These are phyloP conservation scores for Discostella stelligeroides DNA, from an alignment of 108 stramenopile genomes.

Conservation along the genomic window DNA sequence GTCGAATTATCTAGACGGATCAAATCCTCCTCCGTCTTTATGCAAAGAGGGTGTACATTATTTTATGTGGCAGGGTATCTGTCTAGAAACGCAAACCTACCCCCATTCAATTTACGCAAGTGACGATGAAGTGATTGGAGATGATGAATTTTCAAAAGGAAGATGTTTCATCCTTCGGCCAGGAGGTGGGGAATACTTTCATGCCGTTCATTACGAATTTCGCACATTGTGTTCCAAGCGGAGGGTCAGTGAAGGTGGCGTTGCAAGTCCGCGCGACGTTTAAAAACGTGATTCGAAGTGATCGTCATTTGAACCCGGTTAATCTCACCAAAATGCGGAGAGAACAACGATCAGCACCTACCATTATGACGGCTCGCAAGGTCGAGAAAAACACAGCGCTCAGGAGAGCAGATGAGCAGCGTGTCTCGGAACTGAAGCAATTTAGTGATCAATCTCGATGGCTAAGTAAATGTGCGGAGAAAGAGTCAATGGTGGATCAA, in stretches of 20 bases:
- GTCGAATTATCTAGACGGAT: constrained; percentile 70
- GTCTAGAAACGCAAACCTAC: constrained; percentile 88
- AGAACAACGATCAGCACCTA: constrained; percentile 1
- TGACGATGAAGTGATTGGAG: constrained; percentile 1
- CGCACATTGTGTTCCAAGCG: not conserved
- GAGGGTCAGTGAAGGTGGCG: too few relatives aligned
- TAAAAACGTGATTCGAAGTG: too few relatives aligned
- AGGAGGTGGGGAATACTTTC: constrained; percentile 53
- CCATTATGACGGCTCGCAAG: constrained; percentile 53
- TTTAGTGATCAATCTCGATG: constrained; percentile 50
- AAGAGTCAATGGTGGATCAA: constrained; percentile 52
- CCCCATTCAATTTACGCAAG: constrained; percentile 66
- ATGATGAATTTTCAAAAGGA: constrained; percentile 59
- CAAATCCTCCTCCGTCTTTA: constrained; percentile 19
- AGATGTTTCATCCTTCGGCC: constrained; percentile 66
- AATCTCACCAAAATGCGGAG: too few relatives aligned
- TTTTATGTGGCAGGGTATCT: constrained; percentile 70
- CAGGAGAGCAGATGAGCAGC: constrained; percentile 45
- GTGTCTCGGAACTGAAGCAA: constrained; percentile 48
- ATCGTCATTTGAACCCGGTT: too few relatives aligned
- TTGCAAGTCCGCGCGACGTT: too few relatives aligned
- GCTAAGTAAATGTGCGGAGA: constrained; percentile 56
- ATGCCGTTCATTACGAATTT: constrained; percentile 38
- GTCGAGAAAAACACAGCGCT: constrained; percentile 48
- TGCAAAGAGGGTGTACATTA: constrained; percentile 58